Evolutionary conservation across 2,329 filamentous ascomycete genomes (phyloP).

Genomic region (Blumeriella jaapii): DNA sequence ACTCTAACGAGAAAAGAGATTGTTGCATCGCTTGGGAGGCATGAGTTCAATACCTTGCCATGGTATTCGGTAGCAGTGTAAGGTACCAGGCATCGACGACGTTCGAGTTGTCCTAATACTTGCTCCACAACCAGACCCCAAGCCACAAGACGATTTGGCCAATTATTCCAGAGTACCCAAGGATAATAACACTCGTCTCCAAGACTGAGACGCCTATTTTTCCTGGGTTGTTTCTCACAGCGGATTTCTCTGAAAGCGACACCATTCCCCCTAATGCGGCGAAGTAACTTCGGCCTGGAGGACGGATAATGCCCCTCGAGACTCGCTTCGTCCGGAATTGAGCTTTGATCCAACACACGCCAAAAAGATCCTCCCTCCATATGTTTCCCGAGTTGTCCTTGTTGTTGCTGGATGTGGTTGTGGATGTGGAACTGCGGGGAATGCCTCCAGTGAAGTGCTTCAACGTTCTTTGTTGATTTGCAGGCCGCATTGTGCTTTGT

Average conservation of each 20-base stretch:
- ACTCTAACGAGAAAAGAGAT: too few species aligned
- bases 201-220: not conserved
- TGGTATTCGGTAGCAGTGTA: too few species aligned
- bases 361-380: not conserved
- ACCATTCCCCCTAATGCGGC: not conserved
- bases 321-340: not conserved
- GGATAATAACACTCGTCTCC: not conserved
- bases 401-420: too few species aligned
- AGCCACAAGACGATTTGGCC: not conserved
- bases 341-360: not conserved
- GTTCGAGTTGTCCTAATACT: not conserved
- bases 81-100: too few species aligned
- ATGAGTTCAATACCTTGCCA: too few species aligned
- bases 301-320: not conserved
- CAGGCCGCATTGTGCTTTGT: not conserved
- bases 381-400: too few species aligned
- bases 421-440: too few species aligned
- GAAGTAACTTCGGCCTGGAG: not conserved
- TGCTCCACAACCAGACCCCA: conserved; percentile 1
- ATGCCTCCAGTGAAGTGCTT: not conserved
- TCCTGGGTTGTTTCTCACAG: not conserved
- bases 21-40: too few species aligned
- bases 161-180: not conserved
- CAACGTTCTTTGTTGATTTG: not conserved
- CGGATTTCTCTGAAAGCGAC: not conserved